Percentiles rank a stretch among this genome's conserved stretches.
Evolutionary conservation across 768 basidiomycete genomes (phyloP).

Genomic region (Lactifluus echinatus): DNA sequence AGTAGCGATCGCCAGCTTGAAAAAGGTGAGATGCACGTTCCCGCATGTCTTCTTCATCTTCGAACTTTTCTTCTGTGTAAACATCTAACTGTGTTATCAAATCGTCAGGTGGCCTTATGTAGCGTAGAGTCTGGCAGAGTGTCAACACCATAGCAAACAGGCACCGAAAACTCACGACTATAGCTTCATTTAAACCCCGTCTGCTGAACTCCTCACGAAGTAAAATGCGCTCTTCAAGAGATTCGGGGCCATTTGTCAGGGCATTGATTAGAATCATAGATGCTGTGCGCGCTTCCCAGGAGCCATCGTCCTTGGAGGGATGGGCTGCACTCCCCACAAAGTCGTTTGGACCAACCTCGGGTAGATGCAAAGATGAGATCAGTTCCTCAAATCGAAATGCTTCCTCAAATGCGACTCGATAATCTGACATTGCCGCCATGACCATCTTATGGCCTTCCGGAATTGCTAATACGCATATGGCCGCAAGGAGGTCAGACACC

Average conservation of each 20-base stretch:
- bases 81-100: constrained; percentile 74
- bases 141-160: neutral
- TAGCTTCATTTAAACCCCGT: constrained; percentile 73
- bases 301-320: constrained; percentile 45
- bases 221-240: constrained; percentile 67
- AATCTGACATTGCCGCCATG: constrained; percentile 73
- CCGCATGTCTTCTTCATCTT: constrained; percentile 80
- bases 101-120: constrained; percentile 65
- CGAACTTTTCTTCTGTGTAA: constrained; percentile 82
- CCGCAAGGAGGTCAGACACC: constrained; percentile 72
- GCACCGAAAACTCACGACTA: constrained; percentile 52
- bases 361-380: constrained; percentile 50
- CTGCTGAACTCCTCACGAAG: constrained; percentile 78
- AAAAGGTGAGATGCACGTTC: constrained; percentile 45
- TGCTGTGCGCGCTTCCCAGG: constrained; percentile 77
- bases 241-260: constrained; percentile 64
- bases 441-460: constrained; percentile 67
- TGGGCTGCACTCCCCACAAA: constrained; percentile 7
- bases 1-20: constrained; percentile 22
- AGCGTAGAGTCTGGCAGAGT: constrained; percentile 53
- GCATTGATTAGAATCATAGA: constrained; percentile 76
- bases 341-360: constrained; percentile 37
- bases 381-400: constrained; percentile 74
- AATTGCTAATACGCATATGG: constrained; percentile 67
- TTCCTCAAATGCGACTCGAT: constrained; percentile 60